Evolutionary conservation across 768 basidiomycete species (phyloP).

Genomic region (Boletus barrowsii): DNA sequence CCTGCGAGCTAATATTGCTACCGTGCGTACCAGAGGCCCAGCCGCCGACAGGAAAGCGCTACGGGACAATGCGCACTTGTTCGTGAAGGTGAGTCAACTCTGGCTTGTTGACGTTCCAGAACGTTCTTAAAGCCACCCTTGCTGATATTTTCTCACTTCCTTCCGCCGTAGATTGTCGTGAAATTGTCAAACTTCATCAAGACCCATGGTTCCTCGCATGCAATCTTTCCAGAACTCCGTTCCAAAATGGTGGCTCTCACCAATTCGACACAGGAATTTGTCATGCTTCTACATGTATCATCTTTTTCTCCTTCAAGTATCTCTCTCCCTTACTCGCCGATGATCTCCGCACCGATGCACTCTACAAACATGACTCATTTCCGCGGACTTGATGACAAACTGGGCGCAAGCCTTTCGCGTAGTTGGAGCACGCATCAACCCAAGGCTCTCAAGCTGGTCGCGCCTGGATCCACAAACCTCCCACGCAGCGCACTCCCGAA

Average conservation of each 20-base stretch:
- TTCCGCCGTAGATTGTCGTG: slow-evolving; percentile 61
- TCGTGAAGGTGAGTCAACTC: slow-evolving; percentile 63
- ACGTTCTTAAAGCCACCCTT: neutral
- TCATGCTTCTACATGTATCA: slow-evolving; percentile 82
- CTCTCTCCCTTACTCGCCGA: slow-evolving; percentile 59
- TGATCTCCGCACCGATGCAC: slow-evolving; percentile 32
- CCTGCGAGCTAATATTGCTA: slow-evolving; percentile 55
- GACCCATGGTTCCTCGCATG: slow-evolving; percentile 50
- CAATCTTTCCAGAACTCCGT: slow-evolving; percentile 60
- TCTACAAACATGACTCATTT: slow-evolving; percentile 13
- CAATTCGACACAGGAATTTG: slow-evolving; percentile 83
- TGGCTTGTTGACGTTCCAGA: neutral
- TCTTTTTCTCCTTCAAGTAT: slow-evolving; percentile 65
- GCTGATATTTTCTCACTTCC: slow-evolving; percentile 7
- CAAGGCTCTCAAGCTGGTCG: slow-evolving; percentile 37
- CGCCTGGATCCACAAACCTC: slow-evolving; percentile 29
- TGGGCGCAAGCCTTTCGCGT: slow-evolving; percentile 55
- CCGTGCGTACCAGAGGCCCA: slow-evolving; percentile 56
- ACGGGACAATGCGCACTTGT: slow-evolving; percentile 74
- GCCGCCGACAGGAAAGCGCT: slow-evolving; percentile 56
- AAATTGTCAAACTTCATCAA: slow-evolving; percentile 74
- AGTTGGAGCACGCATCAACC: slow-evolving; percentile 54
- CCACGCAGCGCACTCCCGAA: slow-evolving; percentile 56
- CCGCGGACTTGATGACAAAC: slow-evolving; percentile 42
- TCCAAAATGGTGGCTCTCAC: slow-evolving; percentile 73